Conservation (phyloP, 2,329 filamentous ascomycete species). For the Fusarium udum region DNA sequence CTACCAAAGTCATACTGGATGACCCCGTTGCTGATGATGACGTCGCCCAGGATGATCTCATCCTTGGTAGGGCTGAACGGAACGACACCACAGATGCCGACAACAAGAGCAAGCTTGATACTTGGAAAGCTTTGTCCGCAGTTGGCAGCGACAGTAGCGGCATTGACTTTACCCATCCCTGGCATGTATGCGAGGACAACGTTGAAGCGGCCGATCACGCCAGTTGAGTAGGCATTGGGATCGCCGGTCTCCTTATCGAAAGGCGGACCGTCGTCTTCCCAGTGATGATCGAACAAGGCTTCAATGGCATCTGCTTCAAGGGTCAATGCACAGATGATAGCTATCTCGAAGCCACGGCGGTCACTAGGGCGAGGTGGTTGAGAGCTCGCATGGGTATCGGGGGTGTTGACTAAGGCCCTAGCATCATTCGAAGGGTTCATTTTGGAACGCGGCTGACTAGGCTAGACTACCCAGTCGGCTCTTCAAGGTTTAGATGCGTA, state of each 20-base stretch:
- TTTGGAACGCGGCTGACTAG: rapidly evolving
- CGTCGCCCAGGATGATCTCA: neutral
- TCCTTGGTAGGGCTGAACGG: rapidly evolving
- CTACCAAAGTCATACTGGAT: neutral
- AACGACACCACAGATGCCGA: neutral
- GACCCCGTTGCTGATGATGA: neutral
- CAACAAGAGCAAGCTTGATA: neutral
- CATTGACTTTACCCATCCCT: neutral
- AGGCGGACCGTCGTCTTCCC: neutral
- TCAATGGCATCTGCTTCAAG: neutral
- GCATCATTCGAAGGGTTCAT: neutral
- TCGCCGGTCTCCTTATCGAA: neutral
- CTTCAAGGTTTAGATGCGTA: neutral
- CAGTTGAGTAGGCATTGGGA: neutral
- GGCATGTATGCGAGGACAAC: neutral
- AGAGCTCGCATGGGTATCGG: rapidly evolving
- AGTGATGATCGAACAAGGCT: neutral
- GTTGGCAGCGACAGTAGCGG: neutral
- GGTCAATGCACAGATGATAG: neutral
- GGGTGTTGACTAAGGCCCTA: no score
- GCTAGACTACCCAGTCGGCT: rapidly evolving
- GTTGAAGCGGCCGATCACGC: rapidly evolving
- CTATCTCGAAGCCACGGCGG: neutral
- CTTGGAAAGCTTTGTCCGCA: neutral
- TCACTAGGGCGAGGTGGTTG: neutral